phyloP scores from a whole-genome alignment of 768 basidiomycete genomes.

The Boletus vermiculosoides region DNA sequence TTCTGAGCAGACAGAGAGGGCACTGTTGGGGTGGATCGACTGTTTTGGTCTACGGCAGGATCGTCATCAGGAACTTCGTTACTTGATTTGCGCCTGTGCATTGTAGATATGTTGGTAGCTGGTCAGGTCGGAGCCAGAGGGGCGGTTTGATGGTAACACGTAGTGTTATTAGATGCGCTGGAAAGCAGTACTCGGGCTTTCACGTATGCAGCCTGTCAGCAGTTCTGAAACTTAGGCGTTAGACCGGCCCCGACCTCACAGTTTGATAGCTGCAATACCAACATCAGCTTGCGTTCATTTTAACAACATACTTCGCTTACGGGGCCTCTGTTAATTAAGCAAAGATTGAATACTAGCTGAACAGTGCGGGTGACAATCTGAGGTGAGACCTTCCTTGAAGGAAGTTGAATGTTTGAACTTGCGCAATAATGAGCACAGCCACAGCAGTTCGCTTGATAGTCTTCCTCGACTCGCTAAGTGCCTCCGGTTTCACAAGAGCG shows the following conservation, averaged over 20 bases:
- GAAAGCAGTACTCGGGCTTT: conserved; percentile 1
- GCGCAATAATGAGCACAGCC: conserved; percentile 8
- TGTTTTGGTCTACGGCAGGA: conserved; percentile 9
- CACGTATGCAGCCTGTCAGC: background rate
- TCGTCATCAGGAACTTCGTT: conserved; percentile 38
- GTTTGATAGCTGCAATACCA: conserved; percentile 8
- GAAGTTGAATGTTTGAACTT: background rate
- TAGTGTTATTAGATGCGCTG: background rate
- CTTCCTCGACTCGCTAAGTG: no score
- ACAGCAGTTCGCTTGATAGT: background rate
- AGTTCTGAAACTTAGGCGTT: conserved; percentile 1
- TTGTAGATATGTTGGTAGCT: conserved; percentile 9
- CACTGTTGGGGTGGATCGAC: background rate
- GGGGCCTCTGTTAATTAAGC: background rate
- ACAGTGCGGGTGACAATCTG: background rate
- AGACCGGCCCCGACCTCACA: conserved; percentile 7
- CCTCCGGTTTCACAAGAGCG: background rate
- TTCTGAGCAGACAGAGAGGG: conserved; percentile 4
- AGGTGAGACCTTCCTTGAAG: background rate
- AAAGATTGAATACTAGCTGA: background rate
- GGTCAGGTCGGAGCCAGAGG: background rate
- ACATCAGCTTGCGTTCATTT: conserved; percentile 7
- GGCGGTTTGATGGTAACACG: background rate
- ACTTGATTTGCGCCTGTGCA: conserved; percentile 48
- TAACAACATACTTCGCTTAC: background rate